Base-by-base conservation (phyloP, 1,284 basidiomycete genomes). In the Cerrena zonata region DNA sequence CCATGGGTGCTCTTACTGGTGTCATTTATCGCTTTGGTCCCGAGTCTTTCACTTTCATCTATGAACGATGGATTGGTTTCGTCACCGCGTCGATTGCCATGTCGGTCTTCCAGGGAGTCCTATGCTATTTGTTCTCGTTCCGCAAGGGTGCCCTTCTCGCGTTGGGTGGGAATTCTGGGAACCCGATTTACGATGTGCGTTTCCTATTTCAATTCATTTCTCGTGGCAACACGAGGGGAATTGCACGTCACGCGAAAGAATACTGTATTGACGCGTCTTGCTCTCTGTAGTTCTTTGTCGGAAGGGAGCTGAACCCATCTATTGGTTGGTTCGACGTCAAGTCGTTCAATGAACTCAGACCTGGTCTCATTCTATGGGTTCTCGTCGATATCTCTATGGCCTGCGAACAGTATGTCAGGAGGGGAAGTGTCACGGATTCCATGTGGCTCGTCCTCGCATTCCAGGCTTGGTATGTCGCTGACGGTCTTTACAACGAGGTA, bases 321-420 rank as follows among this genome's bases (percentile, higher is more conserved):
- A 82, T 93, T 52, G 89, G 89, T 38, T 82, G 78, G 12, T 89
- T 98, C 54, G 96, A 99, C 66, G 79, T 99, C 79, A 99, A 99
- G 69, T 89, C 88, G 0, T 99, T 99, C 81, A 98, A 93, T 63
- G 94, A 97, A 63, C 81, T 95, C 34, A 84, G 96, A 30, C 96
- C 95, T 0, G 96, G 95, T 12, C 79, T 99, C 50, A 96, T 99
- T 57, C 82, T 97, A 19, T 99, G 95, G 96, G 74, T 84, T 26
- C 77, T 99, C 50, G 77, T 95, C 67, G 86, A 98, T 71, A 84
- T 98, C 58, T 89, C 88, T 69, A 91, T 94, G 80, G 81, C 85
- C 3, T 96, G 94, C 67, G 87, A 89, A 64, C 96, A 99, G 70
- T 92, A 89, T 26, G 78, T 80, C 45, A 79, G 82, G 21, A 85